These are phyloP conservation scores for Arbutus unedo DNA, from an alignment of 148 eudicot genomes.

Conservation along the genomic window DNA sequence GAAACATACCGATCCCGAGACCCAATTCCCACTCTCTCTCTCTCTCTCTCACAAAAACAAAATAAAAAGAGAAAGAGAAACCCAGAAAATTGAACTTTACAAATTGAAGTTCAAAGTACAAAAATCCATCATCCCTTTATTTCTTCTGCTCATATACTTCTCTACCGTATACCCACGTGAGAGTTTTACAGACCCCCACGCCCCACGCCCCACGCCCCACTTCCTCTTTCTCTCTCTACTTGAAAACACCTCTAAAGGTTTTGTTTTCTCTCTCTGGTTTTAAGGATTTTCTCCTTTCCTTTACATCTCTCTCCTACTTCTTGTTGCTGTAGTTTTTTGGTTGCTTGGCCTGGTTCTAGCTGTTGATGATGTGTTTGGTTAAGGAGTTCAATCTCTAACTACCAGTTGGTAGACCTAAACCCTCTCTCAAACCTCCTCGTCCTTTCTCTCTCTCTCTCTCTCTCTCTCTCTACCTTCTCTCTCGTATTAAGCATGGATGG, in stretches of 20 bases:
- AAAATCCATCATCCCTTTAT: constrained; percentile 26
- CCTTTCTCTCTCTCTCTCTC: constrained; percentile 12
- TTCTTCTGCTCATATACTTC: constrained; percentile 19
- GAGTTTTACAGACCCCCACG: constrained; percentile 17
- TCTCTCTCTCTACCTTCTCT: constrained; percentile 19
- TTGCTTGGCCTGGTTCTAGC: constrained; percentile 31
- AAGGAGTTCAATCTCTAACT: constrained; percentile 56
- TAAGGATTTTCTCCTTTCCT: constrained; percentile 12
- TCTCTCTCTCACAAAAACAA: background rate
- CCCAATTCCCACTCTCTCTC: background rate
- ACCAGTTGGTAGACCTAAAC: constrained; percentile 69
- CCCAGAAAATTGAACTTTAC: constrained; percentile 13
- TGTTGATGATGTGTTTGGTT: constrained; percentile 49
- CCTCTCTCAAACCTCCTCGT: constrained; percentile 29
- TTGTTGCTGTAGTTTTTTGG: constrained; percentile 20
- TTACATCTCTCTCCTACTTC: constrained; percentile 10
- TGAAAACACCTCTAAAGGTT: constrained; percentile 23
- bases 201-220: constrained; percentile 1
- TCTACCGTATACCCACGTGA: constrained; percentile 41
- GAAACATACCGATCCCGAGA: constrained; percentile 38
- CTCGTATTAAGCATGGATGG: constrained; percentile 30
- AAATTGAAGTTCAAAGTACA: constrained; percentile 28
- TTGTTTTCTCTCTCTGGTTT: constrained; percentile 23
- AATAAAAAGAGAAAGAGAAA: background rate
- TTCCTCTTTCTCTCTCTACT: constrained; percentile 17